A percentile compares a stretch with the other conserved stretches of the same genome.
phyloP scores from a whole-genome alignment of 345 rosid genomes.

The Gossypium rotundifolium region DNA sequence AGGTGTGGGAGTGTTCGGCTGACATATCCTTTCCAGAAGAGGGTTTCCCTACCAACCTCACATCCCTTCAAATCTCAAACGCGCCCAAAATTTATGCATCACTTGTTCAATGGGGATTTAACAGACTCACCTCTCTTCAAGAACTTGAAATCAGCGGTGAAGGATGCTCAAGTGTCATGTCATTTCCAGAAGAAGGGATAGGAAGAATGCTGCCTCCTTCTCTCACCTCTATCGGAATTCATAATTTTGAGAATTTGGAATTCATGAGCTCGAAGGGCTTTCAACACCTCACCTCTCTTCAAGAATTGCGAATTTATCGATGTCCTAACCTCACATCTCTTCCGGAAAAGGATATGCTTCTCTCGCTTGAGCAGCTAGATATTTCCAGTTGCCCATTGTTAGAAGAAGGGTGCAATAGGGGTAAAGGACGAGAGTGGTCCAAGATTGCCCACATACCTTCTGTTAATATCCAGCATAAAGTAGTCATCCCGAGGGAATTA shows the following conservation, averaged over 20 bases:
- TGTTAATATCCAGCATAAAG: fast-evolving
- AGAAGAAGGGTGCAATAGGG: too few relatives aligned
- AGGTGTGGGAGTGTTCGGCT: neutral
- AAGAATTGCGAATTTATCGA: too few relatives aligned
- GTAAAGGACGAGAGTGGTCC: too few relatives aligned
- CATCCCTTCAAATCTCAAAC: too few relatives aligned
- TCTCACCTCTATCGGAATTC: neutral
- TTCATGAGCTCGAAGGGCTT: neutral
- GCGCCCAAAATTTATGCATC: neutral
- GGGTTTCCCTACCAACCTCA: neutral
- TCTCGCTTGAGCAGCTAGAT: neutral
- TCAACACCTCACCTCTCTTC: neutral
- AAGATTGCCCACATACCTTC: too few relatives aligned
- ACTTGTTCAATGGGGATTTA: neutral
- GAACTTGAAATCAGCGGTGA: fast-evolving
- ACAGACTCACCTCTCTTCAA: neutral
- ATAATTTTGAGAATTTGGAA: neutral
- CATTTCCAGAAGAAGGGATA: neutral
- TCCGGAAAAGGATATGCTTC: neutral
- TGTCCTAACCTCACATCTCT: neutral
- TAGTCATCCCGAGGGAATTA: too few relatives aligned
- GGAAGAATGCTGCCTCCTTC: neutral
- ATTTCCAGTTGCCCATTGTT: neutral
- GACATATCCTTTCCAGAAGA: neutral
- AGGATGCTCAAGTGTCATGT: neutral